These are phyloP conservation scores for Metschnikowia chrysomelidarum DNA, from an alignment of 805 yeast species.

Conservation along the genomic window DNA sequence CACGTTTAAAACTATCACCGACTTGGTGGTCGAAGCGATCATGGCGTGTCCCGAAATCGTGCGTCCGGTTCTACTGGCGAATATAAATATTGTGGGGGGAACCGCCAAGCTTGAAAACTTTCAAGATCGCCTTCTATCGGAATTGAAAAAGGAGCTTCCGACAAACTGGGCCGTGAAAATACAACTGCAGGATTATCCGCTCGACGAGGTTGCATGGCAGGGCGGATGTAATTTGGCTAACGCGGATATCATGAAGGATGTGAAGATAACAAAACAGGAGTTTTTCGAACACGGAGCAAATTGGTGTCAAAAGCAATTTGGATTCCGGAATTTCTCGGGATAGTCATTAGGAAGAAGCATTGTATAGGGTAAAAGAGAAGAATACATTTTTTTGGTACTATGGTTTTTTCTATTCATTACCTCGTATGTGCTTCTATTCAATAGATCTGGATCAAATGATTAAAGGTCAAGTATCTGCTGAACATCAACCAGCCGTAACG, in stretches of 20 bases:
- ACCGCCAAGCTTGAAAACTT: slow-evolving; percentile 70
- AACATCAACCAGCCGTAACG: slow-evolving; percentile 82
- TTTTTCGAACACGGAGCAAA: slow-evolving; percentile 82
- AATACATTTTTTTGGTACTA: too few relatives aligned
- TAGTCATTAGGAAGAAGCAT: background rate
- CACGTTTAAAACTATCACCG: slow-evolving; percentile 71
- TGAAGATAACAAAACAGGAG: slow-evolving; percentile 71
- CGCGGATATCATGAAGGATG: slow-evolving; percentile 44
- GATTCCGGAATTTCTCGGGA: slow-evolving; percentile 29
- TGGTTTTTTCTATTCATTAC: background rate
- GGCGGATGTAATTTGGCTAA: slow-evolving; percentile 36
- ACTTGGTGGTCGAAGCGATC: slow-evolving; percentile 70
- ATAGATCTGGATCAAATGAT: slow-evolving; percentile 51
- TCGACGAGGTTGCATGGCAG: slow-evolving; percentile 35
- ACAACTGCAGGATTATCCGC: slow-evolving; percentile 25
- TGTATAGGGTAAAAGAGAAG: background rate
- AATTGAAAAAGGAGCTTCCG: slow-evolving; percentile 66
- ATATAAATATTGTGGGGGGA: slow-evolving; percentile 83
- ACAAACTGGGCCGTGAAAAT: slow-evolving; percentile 65
- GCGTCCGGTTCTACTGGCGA: slow-evolving; percentile 74
- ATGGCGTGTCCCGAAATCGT: slow-evolving; percentile 68
- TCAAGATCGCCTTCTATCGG: slow-evolving; percentile 55
- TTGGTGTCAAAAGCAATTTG: slow-evolving; percentile 53
- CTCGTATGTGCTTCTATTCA: background rate
- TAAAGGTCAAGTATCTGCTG: slow-evolving; percentile 74